These are phyloP conservation scores for Phialophora chinensis DNA, from an alignment of 2,329 filamentous ascomycete genomes.

Conservation along the genomic window DNA sequence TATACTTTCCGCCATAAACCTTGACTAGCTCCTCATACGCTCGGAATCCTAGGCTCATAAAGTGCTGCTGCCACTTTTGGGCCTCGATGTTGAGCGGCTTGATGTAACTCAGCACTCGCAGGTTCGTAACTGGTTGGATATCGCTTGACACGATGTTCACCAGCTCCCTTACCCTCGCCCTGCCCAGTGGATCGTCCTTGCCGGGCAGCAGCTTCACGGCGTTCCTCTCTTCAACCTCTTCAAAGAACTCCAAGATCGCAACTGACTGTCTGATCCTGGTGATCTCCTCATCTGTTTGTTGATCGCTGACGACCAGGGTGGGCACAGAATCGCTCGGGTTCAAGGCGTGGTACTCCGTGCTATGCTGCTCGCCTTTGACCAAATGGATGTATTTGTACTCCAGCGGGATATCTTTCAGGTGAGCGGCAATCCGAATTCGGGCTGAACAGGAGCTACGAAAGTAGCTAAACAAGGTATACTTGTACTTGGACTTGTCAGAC, in stretches of 20 bases:
- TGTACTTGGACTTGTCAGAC: conserved; percentile 21
- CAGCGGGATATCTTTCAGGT: conserved; percentile 61
- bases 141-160: conserved; percentile 62
- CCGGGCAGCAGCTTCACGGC: conserved; percentile 55
- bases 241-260: conserved; percentile 67
- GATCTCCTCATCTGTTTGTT: conserved; percentile 42
- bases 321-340: conserved; percentile 65
- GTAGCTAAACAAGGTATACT: conserved; percentile 61
- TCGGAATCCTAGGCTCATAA: conserved; percentile 60
- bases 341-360: conserved; percentile 51
- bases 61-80: conserved; percentile 58
- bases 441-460: conserved; percentile 68
- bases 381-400: conserved; percentile 59
- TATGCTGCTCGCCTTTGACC: conserved; percentile 59
- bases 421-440: conserved; percentile 65
- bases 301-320: conserved; percentile 53
- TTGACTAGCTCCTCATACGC: conserved; percentile 60
- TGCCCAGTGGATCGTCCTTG: conserved; percentile 45
- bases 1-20: conserved; percentile 55
- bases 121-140: conserved; percentile 66
- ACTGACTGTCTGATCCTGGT: conserved; percentile 61
- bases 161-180: conserved; percentile 61
- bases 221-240: conserved; percentile 57
- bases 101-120: conserved; percentile 59
- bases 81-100: conserved; percentile 52